Evolutionary conservation across 192 early-diverging fungal genomes (phyloP), one percentile per base, ranked within the genome.

Genomic region (Entrophospora sp.): DNA sequence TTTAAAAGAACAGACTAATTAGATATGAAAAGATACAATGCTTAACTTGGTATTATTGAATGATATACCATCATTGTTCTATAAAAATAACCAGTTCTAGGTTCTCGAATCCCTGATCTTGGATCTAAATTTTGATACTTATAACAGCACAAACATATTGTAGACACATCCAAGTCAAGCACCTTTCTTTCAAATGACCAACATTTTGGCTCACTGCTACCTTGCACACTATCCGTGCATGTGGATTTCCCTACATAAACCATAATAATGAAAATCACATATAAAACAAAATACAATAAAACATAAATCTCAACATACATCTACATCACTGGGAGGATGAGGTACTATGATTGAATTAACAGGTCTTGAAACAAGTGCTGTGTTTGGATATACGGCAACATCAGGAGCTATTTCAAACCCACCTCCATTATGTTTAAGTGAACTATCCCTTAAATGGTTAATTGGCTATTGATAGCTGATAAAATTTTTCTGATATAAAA

Each of bases 41-140:
- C 40, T 44, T 61, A 24, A 61, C 16, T 61, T 61, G 8, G 22
- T 30, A 60, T 61, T 5, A 61, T 44, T 61, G 38, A 44, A 61
- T 10, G 30, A 31, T 55, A 55, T 61, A 61, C 40, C 25, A 8
- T 61, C 59, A 61, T 61, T 44, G 59, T 43, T 44, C 28, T 61
- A 31, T 44, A 61, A 61, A 61, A 61, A 31, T 61, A 61, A 6
- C 58, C 37, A 2, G 59, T 61, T 42, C 6, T 20, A 4, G 13
- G 40, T 61, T 61, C 59, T 43, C 25, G 59, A 13, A 61, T 60
- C 6, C 22, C 28, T 61, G 3, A 4, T 61, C 59, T 61, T 61
- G 20, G 37, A 14, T 42, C 10, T 25, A 42, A 60, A 60, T 40
- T 30, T 55, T 56, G 14, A 56, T 56, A 4, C 53, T 31, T 5